A percentile compares a stretch with the other conserved stretches of the same genome.
These are phyloP conservation scores for Boletus huronensis DNA, from an alignment of 768 basidiomycete species.

Conservation along the genomic window DNA sequence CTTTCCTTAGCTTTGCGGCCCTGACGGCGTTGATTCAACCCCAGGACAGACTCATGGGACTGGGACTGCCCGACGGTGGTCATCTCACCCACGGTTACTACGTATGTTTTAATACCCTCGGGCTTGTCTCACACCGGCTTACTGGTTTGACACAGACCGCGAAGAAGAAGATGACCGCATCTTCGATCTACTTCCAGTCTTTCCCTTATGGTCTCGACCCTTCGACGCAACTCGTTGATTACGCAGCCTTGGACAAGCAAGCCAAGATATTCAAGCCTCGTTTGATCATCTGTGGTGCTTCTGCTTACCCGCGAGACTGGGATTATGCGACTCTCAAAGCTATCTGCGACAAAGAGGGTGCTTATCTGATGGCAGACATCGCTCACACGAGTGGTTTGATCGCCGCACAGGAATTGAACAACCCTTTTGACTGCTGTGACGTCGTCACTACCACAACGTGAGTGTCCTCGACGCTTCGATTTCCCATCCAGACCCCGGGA, in stretches of 20 bases:
- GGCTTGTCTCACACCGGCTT: not conserved
- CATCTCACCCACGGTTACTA: slow-evolving; percentile 98
- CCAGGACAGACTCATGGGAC: slow-evolving; percentile 97
- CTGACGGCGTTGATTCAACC: slow-evolving; percentile 95
- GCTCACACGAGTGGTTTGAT: slow-evolving; percentile 96
- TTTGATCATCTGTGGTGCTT: slow-evolving; percentile 95
- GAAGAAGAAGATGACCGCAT: slow-evolving; percentile 99
- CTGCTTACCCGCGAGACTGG: slow-evolving; percentile 98
- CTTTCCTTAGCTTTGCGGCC: slow-evolving; percentile 76
- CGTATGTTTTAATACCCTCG: slow-evolving; percentile 41
- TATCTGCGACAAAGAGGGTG: slow-evolving; percentile 82
- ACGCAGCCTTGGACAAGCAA: slow-evolving; percentile 71
- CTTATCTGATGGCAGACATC: slow-evolving; percentile 94
- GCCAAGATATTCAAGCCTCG: slow-evolving; percentile 95
- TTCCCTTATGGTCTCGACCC: slow-evolving; percentile 87
- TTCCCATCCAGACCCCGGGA: not conserved
- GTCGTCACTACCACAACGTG: slow-evolving; percentile 97
- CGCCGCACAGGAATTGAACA: slow-evolving; percentile 85
- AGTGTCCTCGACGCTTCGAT: slow-evolving; percentile 25
- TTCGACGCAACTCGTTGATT: slow-evolving; percentile 86
- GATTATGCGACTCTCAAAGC: slow-evolving; percentile 83
- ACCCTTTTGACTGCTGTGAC: slow-evolving; percentile 94
- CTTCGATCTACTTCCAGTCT: slow-evolving; percentile 99
- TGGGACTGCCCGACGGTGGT: slow-evolving; percentile 96
- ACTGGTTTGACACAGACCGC: slow-evolving; percentile 58